Percentiles rank a stretch among this genome's conserved stretches.
Evolutionary conservation across 768 basidiomycete species (phyloP).

Genomic region (Panellus pusillus): DNA sequence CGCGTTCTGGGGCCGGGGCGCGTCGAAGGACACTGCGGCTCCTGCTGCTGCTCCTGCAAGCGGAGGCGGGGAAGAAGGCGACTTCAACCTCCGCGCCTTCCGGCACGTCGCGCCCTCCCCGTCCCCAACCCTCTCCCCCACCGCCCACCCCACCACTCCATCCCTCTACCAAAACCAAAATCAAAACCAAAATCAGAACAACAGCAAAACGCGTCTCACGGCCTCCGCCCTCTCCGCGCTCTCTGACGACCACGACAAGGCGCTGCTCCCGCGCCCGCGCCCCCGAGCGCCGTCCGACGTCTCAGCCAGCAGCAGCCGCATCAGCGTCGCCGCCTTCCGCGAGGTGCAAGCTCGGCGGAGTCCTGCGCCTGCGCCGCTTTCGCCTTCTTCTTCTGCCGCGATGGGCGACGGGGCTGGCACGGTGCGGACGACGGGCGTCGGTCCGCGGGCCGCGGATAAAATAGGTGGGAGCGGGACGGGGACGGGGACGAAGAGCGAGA

Average conservation of each 20-base stretch:
- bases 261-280: too few species aligned
- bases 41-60: too few species aligned
- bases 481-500: background rate
- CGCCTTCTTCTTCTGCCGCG: too few species aligned
- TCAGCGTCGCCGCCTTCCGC: conserved; percentile 79
- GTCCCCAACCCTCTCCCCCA: background rate
- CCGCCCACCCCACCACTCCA: background rate
- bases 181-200: background rate
- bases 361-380: too few species aligned
- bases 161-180: background rate
- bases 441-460: too few species aligned
- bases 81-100: conserved; percentile 16
- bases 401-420: too few species aligned
- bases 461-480: background rate
- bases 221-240: background rate
- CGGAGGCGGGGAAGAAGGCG: background rate
- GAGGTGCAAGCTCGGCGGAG: conserved; percentile 73
- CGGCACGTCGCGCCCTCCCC: conserved; percentile 9
- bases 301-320: conserved; percentile 32
- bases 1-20: conserved; percentile 8
- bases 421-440: too few species aligned
- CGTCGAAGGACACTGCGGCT: background rate
- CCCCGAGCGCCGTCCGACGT: conserved; percentile 11
- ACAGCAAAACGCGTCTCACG: background rate
- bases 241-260: too few species aligned